Base-by-base conservation (phyloP, 352 stramenopile genomes). In the Pythium rhizo-oryzae region DNA sequence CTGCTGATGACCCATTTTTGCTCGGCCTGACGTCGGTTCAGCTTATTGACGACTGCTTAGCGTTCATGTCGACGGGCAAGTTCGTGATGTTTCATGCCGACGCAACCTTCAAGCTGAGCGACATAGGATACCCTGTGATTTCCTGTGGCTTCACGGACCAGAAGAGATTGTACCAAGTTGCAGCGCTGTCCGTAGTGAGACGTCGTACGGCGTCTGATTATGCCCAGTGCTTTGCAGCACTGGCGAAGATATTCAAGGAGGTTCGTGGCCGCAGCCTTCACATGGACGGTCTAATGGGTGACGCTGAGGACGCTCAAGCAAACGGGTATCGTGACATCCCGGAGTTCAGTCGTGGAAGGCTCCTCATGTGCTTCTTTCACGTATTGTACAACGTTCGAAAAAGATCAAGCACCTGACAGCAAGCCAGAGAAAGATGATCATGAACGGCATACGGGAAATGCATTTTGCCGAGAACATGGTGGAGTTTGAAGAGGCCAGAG, bases 361-460 rank as follows among this genome's bases (percentile, higher is more conserved):
- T 54, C 39, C 25, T 62, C 15, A 62, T 62, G 56, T 62, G 56
- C 18, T 62, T 62, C 24, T 62, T 62, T 16, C 56, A 62, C 19
- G 56, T 62, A 4, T 39, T 62, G 6, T 54, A 54, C 56, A 62
- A 62, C 43, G 56, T 62, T 1, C 21, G 15, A 62, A 62, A 33
- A 15, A n/a, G 7, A n/a, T 62, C 15, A 23, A 43, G 8, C 56
- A 54, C 44, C 43, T 62, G 0, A 47, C 24, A 15, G 9, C 7
- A 8, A 2, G 24, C 0, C 56, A 54, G 30, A 21, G 56, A 15
- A 30, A 54, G 39, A 7, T 46, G n/a, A 44, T 62, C 43, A 33
- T 62, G 15, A n/a, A 54, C 16, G 12, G 12, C 12, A 47, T 47
- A 7, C 5, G 5, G 18, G 41, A 47, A 7, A 62, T 62, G 56